Conservation (phyloP, 2,329 filamentous ascomycete genomes). For the Apiospora koreana region DNA sequence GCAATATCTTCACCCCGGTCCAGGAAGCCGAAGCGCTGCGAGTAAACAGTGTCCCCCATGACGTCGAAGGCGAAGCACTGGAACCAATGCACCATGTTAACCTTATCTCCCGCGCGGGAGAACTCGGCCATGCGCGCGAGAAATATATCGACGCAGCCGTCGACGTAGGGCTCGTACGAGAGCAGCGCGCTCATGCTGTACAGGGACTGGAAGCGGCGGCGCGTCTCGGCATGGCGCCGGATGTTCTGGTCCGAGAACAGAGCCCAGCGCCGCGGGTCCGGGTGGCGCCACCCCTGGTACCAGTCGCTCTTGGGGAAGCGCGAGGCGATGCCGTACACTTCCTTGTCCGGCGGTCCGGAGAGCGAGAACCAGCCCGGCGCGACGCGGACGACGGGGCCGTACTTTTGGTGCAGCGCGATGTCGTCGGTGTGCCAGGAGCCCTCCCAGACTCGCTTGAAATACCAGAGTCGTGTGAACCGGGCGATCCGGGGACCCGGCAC, state of each 20-base stretch:
- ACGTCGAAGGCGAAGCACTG: conserved; percentile 30
- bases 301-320: background rate
- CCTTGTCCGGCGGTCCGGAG: background rate
- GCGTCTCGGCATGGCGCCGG: background rate
- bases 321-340: background rate
- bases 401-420: background rate
- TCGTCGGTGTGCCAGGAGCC: background rate
- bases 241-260: background rate
- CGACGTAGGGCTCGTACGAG: background rate
- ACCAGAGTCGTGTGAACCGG: background rate
- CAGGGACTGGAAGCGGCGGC: background rate
- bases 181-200: conserved; percentile 2
- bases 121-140: background rate
- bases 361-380: background rate
- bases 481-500: background rate
- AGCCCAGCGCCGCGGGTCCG: background rate
- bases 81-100: conserved; percentile 28
- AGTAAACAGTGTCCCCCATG: conserved; percentile 24
- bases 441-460: background rate
- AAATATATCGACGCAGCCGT: background rate
- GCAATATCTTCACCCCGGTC: conserved; percentile 25
- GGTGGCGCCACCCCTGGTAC: background rate
- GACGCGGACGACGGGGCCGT: background rate
- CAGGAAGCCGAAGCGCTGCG: conserved; percentile 26
- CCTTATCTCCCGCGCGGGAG: background rate